Evolutionary conservation across 2,329 filamentous ascomycete genomes (phyloP).

Genomic region (Gremmenia infestans): DNA sequence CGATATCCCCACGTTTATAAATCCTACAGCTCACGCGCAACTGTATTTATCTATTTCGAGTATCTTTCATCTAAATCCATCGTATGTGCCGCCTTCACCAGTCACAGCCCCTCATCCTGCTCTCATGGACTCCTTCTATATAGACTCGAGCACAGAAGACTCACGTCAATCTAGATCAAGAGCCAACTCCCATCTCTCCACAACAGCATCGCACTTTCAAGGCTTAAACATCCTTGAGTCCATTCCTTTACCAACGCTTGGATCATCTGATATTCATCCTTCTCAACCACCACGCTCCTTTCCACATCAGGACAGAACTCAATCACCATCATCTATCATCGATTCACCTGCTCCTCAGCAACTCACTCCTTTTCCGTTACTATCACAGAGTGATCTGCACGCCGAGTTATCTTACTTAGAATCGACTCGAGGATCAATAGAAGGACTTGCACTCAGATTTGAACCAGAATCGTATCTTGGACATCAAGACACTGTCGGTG

Average conservation of each 20-base stretch:
- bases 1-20: slow-evolving; percentile 21
- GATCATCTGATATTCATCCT: slow-evolving; percentile 13
- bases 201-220: slow-evolving; percentile 27
- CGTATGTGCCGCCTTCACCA: slow-evolving; percentile 28
- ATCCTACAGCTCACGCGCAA: slow-evolving; percentile 15
- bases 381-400: slow-evolving; percentile 26
- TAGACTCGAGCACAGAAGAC: slow-evolving; percentile 28
- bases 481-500: slow-evolving; percentile 8
- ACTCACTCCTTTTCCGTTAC: slow-evolving; percentile 25
- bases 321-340: slow-evolving; percentile 20
- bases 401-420: slow-evolving; percentile 27
- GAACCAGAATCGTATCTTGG: slow-evolving; percentile 22
- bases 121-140: slow-evolving; percentile 31
- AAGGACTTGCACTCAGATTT: slow-evolving; percentile 23
- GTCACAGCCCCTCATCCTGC: slow-evolving; percentile 26
- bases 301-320: slow-evolving; percentile 16
- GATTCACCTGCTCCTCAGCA: slow-evolving; percentile 23
- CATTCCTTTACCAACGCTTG: slow-evolving; percentile 14
- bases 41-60: slow-evolving; percentile 24
- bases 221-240: slow-evolving; percentile 25
- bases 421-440: slow-evolving; percentile 21
- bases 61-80: slow-evolving; percentile 19
- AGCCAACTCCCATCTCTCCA: slow-evolving; percentile 29
- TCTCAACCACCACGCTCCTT: slow-evolving; percentile 19
- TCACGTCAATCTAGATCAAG: slow-evolving; percentile 32